Evolutionary conservation across 352 stramenopile species (phyloP), one percentile per base, ranked within the genome.

Genomic region (Phytophthora pini): DNA sequence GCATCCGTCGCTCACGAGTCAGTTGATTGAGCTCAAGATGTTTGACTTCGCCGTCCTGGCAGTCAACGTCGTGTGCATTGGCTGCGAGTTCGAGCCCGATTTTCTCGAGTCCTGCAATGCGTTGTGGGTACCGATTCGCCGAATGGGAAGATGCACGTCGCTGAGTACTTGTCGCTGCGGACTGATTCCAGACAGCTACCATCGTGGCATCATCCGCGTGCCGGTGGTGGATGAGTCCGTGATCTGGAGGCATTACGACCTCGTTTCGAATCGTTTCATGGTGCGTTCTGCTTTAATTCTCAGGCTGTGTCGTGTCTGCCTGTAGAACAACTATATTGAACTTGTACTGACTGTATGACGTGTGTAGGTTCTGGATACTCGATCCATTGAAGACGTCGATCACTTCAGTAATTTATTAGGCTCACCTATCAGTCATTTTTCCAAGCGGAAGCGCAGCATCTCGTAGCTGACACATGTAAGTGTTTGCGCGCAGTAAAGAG

Each of bases 51-150:
- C 70, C 0, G 84, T 92, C 15, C 58, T 94, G 12, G 69, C 56
- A 1, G 59, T 92, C 22, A 89, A 82, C 34, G 77, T 94, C 13
- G 75, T 80, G 46, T 92, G 83, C 55, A 73, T 70, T 34, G 77
- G 78, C 11, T 92, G 83, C 50, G 83, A 92, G 34, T 94, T 94
- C 15, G 83, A 94, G 63, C 74, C 82, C 1, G 83, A 91, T 26
- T 94, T 92, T 60, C 60, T 94, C 1, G 86, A 94, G 61, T 69
- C 76, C 54, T 90, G 82, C 39, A 79, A 59, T 22, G 72, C 82
- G 4, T 31, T 92, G n/a, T 94, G 83, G 85, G 63, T 91, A 8
- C 79, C 83, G 17, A 85, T 89, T 32, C 80, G 80, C 10, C 86
- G 82, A 1, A 74, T 75, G 1, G 79, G 82, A 20, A 66, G 74